Evolutionary conservation across 257 asterid species (phyloP), one percentile per base, ranked within the genome.

Genomic region (Agastache rugosa): DNA sequence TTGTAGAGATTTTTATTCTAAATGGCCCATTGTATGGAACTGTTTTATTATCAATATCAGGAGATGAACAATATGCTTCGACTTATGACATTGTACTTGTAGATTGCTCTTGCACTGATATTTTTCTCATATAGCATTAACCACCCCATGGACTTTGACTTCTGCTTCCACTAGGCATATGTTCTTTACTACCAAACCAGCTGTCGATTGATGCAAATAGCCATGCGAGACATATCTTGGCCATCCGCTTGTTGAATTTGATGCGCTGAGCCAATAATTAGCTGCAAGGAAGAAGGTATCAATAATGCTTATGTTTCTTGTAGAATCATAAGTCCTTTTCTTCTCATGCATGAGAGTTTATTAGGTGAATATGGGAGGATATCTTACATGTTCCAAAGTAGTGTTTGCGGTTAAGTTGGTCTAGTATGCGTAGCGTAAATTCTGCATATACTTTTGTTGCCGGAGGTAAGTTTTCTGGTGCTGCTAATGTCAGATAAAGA

Each of bases 131-230:
- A 83, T 72, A 71, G 81, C 73, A 69, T 60, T 78, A 48, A 87
- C 78, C 56, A 77, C 74, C 51, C 93, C 93, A 58, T 87, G 91
- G 62, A 85, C 79, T 42, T 77, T 78, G 64, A 90, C 78, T 79
- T 90, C 93, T 53, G 89, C 87, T 75, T 90, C 93, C 54, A 90
- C 79, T 63, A 78, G 12, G 82, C 89, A 84, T 64, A 50, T 20
- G 71, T 90, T 84, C 48, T 74, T 87, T 63, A 83, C 75, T 55
- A 83, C 75, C 68, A 80, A 82, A 17, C 91, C 86, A 11, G 47
- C 6, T 6, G 61, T 29, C 1, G 83, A 44, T 75, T 15, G 45
- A 63, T 77, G 70, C 67, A 91, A 82, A 73, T 78, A 80, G 45
- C 23, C 78, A 19, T 81, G 67, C 1, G 89, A 81, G 44, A 87